These are phyloP conservation scores for Phytopythium aichiense DNA, from an alignment of 352 stramenopile species.

Conservation along the genomic window DNA sequence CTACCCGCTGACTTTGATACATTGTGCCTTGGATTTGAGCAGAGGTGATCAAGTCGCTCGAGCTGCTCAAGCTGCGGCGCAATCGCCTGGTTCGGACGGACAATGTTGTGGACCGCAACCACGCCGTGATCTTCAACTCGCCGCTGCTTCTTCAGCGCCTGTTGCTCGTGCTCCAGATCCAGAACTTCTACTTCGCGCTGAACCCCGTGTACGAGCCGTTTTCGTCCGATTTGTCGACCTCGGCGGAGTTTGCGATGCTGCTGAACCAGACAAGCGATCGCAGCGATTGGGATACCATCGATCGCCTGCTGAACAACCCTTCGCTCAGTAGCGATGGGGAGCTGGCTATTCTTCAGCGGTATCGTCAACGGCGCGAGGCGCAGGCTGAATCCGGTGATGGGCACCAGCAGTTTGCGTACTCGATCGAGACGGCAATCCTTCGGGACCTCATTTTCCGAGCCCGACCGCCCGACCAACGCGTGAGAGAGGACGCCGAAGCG, in stretches of 20 bases:
- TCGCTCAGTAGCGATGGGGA: slow-evolving; percentile 42
- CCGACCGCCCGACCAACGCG: slow-evolving; percentile 41
- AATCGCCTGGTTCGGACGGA: slow-evolving; percentile 73
- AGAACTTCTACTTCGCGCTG: slow-evolving; percentile 85
- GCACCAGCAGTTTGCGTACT: slow-evolving; percentile 38
- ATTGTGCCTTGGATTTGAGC: slow-evolving; percentile 3
- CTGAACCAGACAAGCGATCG: slow-evolving; percentile 70
- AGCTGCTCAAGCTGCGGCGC: slow-evolving; percentile 85
- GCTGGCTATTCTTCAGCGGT: slow-evolving; percentile 45
- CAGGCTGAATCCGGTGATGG: background rate
- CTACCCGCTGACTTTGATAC: slow-evolving; percentile 1
- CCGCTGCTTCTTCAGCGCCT: slow-evolving; percentile 69
- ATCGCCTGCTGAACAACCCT: slow-evolving; percentile 50
- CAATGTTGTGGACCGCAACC: slow-evolving; percentile 92
- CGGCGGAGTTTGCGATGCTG: slow-evolving; percentile 76
- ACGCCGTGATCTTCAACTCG: slow-evolving; percentile 89
- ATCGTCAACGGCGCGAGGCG: slow-evolving; percentile 16
- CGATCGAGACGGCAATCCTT: slow-evolving; percentile 63
- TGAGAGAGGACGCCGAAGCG: slow-evolving; percentile 60
- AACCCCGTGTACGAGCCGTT: slow-evolving; percentile 82
- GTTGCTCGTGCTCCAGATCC: slow-evolving; percentile 67
- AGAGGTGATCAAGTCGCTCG: slow-evolving; percentile 93
- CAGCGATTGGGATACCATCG: slow-evolving; percentile 72
- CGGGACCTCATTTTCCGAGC: slow-evolving; percentile 74
- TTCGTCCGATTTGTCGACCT: slow-evolving; percentile 75